phyloP scores from a whole-genome alignment of 2,329 filamentous ascomycete genomes.

The Fusarium coffeatum region DNA sequence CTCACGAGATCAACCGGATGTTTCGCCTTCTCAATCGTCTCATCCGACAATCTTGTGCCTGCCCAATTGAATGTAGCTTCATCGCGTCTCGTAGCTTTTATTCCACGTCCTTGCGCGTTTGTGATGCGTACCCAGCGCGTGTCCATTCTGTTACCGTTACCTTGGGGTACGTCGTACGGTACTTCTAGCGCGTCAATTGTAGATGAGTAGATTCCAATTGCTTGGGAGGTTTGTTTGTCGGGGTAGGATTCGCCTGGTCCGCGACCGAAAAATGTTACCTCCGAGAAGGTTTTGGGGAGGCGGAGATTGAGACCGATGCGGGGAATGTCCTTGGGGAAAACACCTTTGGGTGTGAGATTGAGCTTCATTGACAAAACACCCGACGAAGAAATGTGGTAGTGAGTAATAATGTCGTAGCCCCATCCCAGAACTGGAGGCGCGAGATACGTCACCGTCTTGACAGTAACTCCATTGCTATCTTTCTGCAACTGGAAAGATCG shows the following conservation, averaged over 20 bases:
- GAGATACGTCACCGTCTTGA: not conserved
- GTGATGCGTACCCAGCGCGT: slow-evolving; percentile 12
- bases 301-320: slow-evolving; percentile 10
- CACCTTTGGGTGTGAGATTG: not conserved
- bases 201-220: not conserved
- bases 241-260: slow-evolving; percentile 17
- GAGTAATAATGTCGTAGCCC: slow-evolving; percentile 9
- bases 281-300: not conserved
- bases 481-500: not conserved
- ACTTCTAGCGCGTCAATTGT: not conserved
- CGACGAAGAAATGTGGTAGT: not conserved
- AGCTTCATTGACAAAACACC: not conserved
- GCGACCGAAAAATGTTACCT: slow-evolving; percentile 6
- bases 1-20: slow-evolving; percentile 8
- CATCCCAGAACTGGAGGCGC: slow-evolving; percentile 17
- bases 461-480: fast-evolving
- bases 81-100: not conserved
- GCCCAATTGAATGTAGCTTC: slow-evolving; percentile 4
- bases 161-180: not conserved
- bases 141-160: slow-evolving; percentile 11
- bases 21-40: slow-evolving; percentile 1
- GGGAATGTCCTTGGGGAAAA: not conserved
- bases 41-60: not conserved
- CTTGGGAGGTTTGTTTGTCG: slow-evolving; percentile 5
- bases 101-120: not conserved